Conservation (phyloP, 345 rosid genomes). For the Populus deltoides region DNA sequence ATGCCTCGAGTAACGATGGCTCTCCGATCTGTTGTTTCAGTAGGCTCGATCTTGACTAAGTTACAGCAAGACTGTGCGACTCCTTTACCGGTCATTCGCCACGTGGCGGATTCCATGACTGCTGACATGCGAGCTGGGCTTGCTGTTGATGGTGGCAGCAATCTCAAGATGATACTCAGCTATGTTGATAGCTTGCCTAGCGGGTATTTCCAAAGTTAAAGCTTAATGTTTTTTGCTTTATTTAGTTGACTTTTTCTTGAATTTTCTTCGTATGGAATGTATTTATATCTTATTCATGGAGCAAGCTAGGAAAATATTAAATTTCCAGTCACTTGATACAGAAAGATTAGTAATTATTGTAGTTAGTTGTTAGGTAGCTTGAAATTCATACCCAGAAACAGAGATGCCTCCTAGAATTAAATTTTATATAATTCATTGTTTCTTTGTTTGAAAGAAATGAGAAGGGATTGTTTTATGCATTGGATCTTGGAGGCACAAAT, state of each 20-base stretch:
- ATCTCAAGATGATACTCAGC: slow-evolving; percentile 79
- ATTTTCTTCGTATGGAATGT: background rate
- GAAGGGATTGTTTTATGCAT: slow-evolving; percentile 79
- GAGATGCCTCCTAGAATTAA: too few species aligned
- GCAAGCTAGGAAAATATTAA: background rate
- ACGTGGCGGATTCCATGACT: slow-evolving; percentile 63
- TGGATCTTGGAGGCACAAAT: slow-evolving; percentile 92
- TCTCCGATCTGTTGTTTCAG: slow-evolving; percentile 48
- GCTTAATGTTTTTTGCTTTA: background rate
- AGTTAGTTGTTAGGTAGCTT: too few species aligned
- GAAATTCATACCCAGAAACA: too few species aligned
- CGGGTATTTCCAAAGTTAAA: slow-evolving; percentile 41
- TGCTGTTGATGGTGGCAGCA: slow-evolving; percentile 63
- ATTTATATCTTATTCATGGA: background rate
- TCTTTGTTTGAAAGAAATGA: slow-evolving; percentile 49
- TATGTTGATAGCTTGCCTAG: slow-evolving; percentile 71
- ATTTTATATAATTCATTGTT: background rate
- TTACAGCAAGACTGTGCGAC: slow-evolving; percentile 67
- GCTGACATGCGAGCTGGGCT: slow-evolving; percentile 73
- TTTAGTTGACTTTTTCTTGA: background rate
- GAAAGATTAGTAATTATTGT: too few species aligned
- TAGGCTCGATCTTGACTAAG: slow-evolving; percentile 54
- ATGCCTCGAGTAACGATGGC: slow-evolving; percentile 31
- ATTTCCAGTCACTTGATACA: too few species aligned
- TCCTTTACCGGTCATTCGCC: slow-evolving; percentile 57